Conservation (phyloP, 176 grass and related monocot genomes). For the Juncus inflexus region DNA sequence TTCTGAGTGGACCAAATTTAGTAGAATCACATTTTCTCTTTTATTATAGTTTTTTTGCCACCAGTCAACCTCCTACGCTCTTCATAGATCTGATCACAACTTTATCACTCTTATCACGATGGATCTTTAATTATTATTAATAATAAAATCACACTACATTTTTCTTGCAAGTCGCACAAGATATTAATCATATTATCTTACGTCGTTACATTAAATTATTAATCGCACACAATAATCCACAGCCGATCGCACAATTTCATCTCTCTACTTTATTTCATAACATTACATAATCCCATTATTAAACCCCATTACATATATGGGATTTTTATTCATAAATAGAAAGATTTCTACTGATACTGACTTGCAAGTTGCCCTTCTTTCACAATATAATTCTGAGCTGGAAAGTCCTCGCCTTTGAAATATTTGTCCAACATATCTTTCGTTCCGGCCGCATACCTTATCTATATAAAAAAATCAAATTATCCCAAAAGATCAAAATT, state of each 20-base stretch:
- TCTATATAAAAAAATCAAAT: constrained; percentile 30
- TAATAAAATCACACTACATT: constrained; percentile 8
- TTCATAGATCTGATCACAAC: too few species aligned
- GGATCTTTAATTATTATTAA: background rate
- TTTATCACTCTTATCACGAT: too few species aligned
- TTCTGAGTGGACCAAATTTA: too few species aligned
- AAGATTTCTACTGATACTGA: constrained; percentile 45
- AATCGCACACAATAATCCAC: background rate
- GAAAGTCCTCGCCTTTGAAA: constrained; percentile 93
- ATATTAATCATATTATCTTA: background rate
- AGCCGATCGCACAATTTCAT: background rate
- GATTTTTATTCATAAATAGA: background rate
- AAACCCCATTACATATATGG: background rate
- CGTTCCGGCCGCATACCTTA: constrained; percentile 62
- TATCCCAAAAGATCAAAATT: background rate
- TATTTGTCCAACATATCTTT: constrained; percentile 84
- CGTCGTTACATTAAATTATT: background rate
- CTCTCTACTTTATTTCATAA: constrained; percentile 19
- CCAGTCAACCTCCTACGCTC: too few species aligned
- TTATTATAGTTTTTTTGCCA: too few species aligned
- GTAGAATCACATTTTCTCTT: too few species aligned
- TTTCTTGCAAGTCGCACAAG: background rate
- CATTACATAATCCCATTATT: background rate
- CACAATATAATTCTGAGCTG: constrained; percentile 75
- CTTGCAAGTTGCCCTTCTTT: constrained; percentile 70